A percentile compares a stretch with the other conserved stretches of the same genome.
phyloP scores from a whole-genome alignment of 345 rosid genomes.

The Theobroma cacao region DNA sequence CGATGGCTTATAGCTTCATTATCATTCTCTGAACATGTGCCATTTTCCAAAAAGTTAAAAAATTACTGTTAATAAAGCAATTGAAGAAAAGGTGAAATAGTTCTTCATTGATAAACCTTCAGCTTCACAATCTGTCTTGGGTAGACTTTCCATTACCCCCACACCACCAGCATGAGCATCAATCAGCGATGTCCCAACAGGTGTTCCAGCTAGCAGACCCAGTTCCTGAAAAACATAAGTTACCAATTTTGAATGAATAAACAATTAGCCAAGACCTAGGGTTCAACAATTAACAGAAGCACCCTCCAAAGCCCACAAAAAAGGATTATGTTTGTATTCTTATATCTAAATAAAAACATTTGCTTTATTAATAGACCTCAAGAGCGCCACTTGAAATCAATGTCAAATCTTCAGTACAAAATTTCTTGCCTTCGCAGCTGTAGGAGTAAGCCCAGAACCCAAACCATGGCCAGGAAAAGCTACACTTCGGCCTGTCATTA shows the following conservation, averaged over 20 bases:
- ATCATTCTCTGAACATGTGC: slow-evolving; percentile 39
- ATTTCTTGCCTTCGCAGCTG: slow-evolving; percentile 92
- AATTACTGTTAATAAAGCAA: background rate
- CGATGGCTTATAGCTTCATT: slow-evolving; percentile 69
- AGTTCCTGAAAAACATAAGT: slow-evolving; percentile 57
- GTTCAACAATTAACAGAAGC: slow-evolving; percentile 6
- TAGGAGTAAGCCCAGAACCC: slow-evolving; percentile 85
- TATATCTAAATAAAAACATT: slow-evolving; percentile 31
- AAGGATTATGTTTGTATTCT: slow-evolving; percentile 13
- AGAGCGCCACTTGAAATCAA: slow-evolving; percentile 42
- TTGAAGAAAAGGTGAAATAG: background rate
- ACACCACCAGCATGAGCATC: slow-evolving; percentile 99
- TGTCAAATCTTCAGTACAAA: slow-evolving; percentile 38
- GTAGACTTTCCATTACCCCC: slow-evolving; percentile 85
- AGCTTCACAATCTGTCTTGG: slow-evolving; percentile 37
- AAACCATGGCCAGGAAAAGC: slow-evolving; percentile 96
- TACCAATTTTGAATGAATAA: slow-evolving; percentile 5
- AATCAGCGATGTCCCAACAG: slow-evolving; percentile 86
- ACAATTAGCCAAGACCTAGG: slow-evolving; percentile 8
- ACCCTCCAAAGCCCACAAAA: slow-evolving; percentile 28
- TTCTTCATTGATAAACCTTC: slow-evolving; percentile 40
- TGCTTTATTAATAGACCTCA: slow-evolving; percentile 34
- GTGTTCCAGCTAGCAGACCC: slow-evolving; percentile 75
- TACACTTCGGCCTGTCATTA: slow-evolving; percentile 82
- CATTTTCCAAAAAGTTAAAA: slow-evolving; percentile 7